phyloP scores from a whole-genome alignment of 371 early-diverging fungal species.

The Chytridium lagenaria region DNA sequence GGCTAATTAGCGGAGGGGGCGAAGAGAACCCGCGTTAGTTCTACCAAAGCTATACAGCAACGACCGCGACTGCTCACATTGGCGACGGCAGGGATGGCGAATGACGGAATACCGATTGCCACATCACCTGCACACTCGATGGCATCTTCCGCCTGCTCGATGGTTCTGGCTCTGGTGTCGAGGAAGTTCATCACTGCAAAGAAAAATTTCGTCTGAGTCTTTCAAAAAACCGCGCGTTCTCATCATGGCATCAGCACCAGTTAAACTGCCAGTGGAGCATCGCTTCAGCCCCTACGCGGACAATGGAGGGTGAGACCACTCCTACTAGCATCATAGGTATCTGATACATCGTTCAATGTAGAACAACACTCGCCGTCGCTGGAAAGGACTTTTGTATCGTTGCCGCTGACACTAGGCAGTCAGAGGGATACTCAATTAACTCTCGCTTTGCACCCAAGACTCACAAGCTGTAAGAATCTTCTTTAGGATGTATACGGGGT shows the following conservation, averaged over 20 bases:
- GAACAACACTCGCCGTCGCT: conserved; percentile 93
- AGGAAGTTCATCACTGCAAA: conserved; percentile 15
- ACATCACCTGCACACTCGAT: not conserved
- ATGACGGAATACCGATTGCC: conserved; percentile 70
- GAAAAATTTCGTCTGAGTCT: not conserved
- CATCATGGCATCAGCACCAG: not conserved
- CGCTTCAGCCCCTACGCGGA: conserved; percentile 66
- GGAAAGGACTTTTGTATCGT: conserved; percentile 95
- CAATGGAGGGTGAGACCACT: conserved; percentile 68
- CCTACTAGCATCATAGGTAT: not conserved
- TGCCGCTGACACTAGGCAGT: conserved; percentile 98
- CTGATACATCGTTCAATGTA: conserved; percentile 32
- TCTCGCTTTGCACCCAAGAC: conserved; percentile 94
- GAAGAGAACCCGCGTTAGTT: too few species aligned
- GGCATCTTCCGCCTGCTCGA: conserved; percentile 2
- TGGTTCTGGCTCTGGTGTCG: not conserved
- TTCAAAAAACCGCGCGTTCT: not conserved
- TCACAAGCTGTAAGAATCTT: conserved; percentile 69
- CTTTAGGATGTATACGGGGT: too few species aligned
- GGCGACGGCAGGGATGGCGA: conserved; percentile 73
- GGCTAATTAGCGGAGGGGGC: too few species aligned
- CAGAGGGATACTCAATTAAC: conserved; percentile 95
- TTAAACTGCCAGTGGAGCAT: conserved; percentile 44
- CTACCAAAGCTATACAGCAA: too few species aligned
- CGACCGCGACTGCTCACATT: conserved; percentile 67